Percentiles rank a stretch among this genome's conserved stretches.
phyloP scores from a whole-genome alignment of 1,284 basidiomycete genomes.

The Cystobasidium slooffiae region DNA sequence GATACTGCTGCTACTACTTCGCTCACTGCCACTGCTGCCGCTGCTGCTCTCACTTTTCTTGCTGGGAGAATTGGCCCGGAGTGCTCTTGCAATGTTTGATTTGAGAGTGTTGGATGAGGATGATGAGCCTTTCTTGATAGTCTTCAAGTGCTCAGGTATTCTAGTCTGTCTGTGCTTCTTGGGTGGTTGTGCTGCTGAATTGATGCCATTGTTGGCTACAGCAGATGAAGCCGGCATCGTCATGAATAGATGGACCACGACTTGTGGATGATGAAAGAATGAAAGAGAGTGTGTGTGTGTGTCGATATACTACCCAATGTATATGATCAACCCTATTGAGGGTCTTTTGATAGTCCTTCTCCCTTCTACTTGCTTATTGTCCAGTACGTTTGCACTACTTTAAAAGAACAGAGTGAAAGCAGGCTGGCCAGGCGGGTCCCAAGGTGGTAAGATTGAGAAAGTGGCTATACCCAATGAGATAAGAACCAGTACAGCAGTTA shows the following conservation, averaged over 20 bases:
- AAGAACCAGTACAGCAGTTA: too few species aligned
- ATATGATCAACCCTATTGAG: too few species aligned
- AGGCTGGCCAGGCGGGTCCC: too few species aligned
- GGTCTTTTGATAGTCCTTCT: too few species aligned
- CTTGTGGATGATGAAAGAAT: too few species aligned
- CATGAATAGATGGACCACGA: background rate
- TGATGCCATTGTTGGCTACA: slow-evolving; percentile 9
- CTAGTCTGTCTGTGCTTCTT: slow-evolving; percentile 44
- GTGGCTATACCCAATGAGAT: too few species aligned
- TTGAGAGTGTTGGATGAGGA: background rate
- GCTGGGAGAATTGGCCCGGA: background rate
- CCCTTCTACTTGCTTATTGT: too few species aligned
- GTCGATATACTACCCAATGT: too few species aligned
- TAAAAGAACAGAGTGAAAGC: too few species aligned
- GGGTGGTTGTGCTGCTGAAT: slow-evolving; percentile 2
- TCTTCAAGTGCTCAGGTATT: slow-evolving; percentile 43
- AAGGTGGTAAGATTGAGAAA: too few species aligned
- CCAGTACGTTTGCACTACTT: too few species aligned
- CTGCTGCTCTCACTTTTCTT: slow-evolving; percentile 9
- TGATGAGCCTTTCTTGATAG: slow-evolving; percentile 31
- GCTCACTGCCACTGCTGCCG: slow-evolving; percentile 67
- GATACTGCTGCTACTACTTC: slow-evolving; percentile 74
- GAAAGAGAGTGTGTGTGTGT: too few species aligned
- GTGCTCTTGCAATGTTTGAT: slow-evolving; percentile 2
- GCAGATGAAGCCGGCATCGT: background rate